Conservation (phyloP, 176 grass and related monocot genomes). For the Poa annua region DNA sequence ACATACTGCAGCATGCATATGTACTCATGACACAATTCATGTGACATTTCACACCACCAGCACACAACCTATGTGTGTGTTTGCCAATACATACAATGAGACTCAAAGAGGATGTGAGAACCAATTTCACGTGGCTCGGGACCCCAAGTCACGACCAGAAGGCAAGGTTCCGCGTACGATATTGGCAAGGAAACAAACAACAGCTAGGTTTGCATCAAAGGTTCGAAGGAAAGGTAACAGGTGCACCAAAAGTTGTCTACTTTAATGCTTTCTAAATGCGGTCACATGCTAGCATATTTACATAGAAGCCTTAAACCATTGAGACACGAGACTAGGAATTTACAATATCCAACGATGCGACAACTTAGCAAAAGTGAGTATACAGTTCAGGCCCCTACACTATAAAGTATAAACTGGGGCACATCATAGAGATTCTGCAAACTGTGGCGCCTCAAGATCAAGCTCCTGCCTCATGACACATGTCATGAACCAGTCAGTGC, state of each 20-base stretch:
- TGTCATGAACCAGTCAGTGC: conserved; percentile 83
- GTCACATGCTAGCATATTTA: conserved; percentile 13
- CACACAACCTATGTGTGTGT: no score
- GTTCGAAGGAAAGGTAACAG: not conserved
- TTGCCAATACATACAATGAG: no score
- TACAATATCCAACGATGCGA: not conserved
- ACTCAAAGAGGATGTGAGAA: no score
- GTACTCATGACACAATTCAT: no score
- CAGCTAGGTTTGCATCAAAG: not conserved
- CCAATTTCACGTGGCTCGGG: no score
- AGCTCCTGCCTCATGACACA: conserved; percentile 89
- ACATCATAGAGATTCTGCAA: conserved; percentile 68
- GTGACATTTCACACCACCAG: no score
- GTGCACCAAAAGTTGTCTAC: not conserved
- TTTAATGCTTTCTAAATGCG: not conserved
- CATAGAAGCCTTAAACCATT: not conserved
- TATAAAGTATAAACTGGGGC: not conserved
- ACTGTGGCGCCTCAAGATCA: conserved; percentile 78
- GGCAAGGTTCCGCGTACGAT: no score
- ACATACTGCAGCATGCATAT: no score
- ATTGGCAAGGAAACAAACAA: no score
- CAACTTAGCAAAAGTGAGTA: not conserved
- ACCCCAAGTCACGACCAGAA: no score
- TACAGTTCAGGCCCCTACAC: not conserved
- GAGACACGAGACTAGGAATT: conserved; percentile 7